Base-by-base conservation (phyloP, 306 rosid species). In the Prunus armeniaca region DNA sequence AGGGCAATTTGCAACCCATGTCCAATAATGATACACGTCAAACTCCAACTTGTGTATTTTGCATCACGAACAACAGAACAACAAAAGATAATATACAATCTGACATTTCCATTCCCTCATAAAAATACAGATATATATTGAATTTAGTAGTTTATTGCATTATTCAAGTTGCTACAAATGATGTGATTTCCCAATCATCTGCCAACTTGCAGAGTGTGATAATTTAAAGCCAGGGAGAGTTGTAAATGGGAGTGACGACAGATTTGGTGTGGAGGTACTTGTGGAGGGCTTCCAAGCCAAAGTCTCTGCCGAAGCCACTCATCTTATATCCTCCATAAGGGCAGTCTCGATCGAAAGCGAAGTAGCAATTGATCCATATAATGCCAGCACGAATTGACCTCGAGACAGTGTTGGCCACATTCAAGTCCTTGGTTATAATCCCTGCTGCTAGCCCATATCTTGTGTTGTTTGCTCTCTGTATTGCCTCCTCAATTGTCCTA, bases 241-340 rank as follows among this genome's bases (percentile, higher is more conserved):
- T 89, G 47, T 87, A 81, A 27, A 95, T 65, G 24, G 98, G 98
- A 32, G 93, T 92, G 18, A 92, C 91, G 3, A 95, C 91, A 34
- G 96, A 84, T 75, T 95, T 95, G 45, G 87, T 80, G 56, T 90
- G 97, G 38, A 95, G 84, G 65, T 92, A 95, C 76, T 92, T 83
- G 62, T 87, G 78, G 0, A 92, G 80, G 7, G 85, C 89, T 0
- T 86, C 90, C 72, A 88, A 54, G 55, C 98, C 98, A 24, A 17
- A 74, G 19, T 92, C 98, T 79, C 82, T 90, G n/a, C 98, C 98
- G 62, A 92, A 92, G 2, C 98, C 97, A 74, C 97, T 92, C 89
- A 77, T 81, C 67, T 92, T 92, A 46, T 84, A 92, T 1, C 98
- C 98, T 56, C 98, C 98, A 20, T 49, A 83, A 28, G 98, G 96